A percentile compares a stretch with the other conserved stretches of the same genome.
Evolutionary conservation across 306 rosid genomes (phyloP).

Genomic region (Quercus robur): DNA sequence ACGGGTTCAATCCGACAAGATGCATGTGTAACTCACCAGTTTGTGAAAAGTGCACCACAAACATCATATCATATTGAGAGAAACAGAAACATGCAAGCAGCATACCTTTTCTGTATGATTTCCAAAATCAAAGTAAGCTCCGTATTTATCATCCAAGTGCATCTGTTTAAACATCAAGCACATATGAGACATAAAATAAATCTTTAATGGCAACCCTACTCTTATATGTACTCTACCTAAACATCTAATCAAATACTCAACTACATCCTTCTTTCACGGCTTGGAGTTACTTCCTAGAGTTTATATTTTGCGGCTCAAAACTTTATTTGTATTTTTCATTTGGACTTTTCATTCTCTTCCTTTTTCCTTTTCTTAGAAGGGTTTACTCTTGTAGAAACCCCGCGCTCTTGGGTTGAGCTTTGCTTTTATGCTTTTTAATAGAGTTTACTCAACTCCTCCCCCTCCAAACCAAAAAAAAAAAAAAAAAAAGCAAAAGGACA

Average conservation of each 20-base stretch:
- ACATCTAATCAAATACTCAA: slow-evolving; percentile 4
- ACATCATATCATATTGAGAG: background rate
- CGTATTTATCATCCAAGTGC: slow-evolving; percentile 68
- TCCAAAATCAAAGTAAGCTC: slow-evolving; percentile 90
- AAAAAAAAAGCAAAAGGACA: too few relatives aligned
- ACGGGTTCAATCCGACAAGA: too few relatives aligned
- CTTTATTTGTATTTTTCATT: background rate
- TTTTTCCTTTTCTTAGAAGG: background rate
- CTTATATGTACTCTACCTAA: background rate
- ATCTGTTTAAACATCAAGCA: slow-evolving; percentile 58
- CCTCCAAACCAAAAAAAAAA: background rate
- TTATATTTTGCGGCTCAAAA: background rate
- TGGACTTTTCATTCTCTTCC: background rate
- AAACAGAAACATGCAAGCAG: background rate
- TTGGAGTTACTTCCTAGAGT: background rate
- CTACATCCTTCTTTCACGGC: background rate
- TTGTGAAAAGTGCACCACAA: background rate
- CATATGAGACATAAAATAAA: slow-evolving; percentile 21
- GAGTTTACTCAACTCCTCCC: background rate
- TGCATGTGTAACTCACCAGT: too few relatives aligned
- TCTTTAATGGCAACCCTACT: slow-evolving; percentile 2
- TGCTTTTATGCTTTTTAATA: background rate
- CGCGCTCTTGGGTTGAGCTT: background rate
- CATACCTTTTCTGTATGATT: slow-evolving; percentile 94
- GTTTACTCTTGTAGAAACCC: too few relatives aligned